Base-by-base conservation (phyloP, 352 stramenopile species). In the Pythium apleroticum region DNA sequence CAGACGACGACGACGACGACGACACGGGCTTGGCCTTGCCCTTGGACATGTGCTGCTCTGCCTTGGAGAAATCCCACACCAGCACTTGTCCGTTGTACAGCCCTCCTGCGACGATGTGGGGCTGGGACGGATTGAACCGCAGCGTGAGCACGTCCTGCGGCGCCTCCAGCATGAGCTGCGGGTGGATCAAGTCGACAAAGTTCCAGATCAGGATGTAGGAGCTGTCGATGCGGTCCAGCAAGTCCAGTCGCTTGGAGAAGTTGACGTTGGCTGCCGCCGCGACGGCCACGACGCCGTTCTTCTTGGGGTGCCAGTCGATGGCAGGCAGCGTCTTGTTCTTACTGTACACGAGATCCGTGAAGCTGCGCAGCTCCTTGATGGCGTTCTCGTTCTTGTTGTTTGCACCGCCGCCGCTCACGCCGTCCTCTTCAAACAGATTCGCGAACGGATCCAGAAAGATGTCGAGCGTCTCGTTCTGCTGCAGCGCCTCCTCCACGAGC, bases 141-240 rank as follows among this genome's bases (percentile, higher is more conserved):
- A 98, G 86, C 37, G 83, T 77, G 35, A 93, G 74, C 11, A 97
- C 87, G 57, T 98, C 93, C 52, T 97, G 90, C 6, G 91, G 91
- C 1, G 88, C 81, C 69, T 98, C 85, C 19, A 98, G 88, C 76
- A 98, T 96, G 55, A 98, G 71, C 70, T 97, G 86, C 15, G 93
- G 94, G 59, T 97, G 89, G 48, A 98, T 98, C n/a, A 98, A 77
- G 61, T 98, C 90, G 6, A 87, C 78, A 65, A 98, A 98, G 64
- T 98, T 96, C 94, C 93, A 98, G 41, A 98, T 79, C 30, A 98
- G 68, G 35, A 98, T 88, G 71, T 91, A 98, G 10, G 91, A 95
- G 43, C 79, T 93, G 60, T 97, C 80, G 17, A 87, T 80, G 48
- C 84, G 88, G 56, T 89, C 78, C 19, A 90, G 68, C 35, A 89